Evolutionary conservation across 805 yeast genomes (phyloP).

Genomic region (Candida ovalis): DNA sequence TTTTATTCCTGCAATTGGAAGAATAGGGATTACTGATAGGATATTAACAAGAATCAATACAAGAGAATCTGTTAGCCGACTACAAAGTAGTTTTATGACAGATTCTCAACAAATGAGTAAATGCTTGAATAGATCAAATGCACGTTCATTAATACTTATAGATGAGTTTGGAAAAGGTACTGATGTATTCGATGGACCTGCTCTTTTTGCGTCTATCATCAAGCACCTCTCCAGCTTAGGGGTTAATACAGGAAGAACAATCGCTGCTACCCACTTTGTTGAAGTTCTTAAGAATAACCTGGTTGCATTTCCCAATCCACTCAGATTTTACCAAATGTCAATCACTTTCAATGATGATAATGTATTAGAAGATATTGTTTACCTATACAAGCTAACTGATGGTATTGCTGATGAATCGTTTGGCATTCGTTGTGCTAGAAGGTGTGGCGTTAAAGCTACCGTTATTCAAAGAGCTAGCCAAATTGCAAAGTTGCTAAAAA

Average conservation of each 20-base stretch:
- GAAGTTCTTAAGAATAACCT: slow-evolving; percentile 34
- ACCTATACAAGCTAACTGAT: slow-evolving; percentile 30
- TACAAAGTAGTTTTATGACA: slow-evolving; percentile 47
- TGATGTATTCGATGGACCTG: slow-evolving; percentile 42
- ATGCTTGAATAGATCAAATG: slow-evolving; percentile 38
- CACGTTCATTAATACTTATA: slow-evolving; percentile 40
- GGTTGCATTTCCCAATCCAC: slow-evolving; percentile 2
- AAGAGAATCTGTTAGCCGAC: slow-evolving; percentile 36
- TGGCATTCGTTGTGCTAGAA: slow-evolving; percentile 40
- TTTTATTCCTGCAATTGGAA: slow-evolving; percentile 50
- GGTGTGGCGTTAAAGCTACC: slow-evolving; percentile 15
- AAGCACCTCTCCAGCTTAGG: slow-evolving; percentile 21
- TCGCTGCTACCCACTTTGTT: slow-evolving; percentile 43
- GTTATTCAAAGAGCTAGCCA: slow-evolving; percentile 33
- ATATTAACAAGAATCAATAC: slow-evolving; percentile 38
- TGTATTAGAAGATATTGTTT: slow-evolving; percentile 24
- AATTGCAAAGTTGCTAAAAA: slow-evolving; percentile 17
- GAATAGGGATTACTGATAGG: slow-evolving; percentile 44
- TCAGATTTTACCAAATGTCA: slow-evolving; percentile 30
- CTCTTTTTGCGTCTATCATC: slow-evolving; percentile 39
- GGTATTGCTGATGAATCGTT: slow-evolving; percentile 34
- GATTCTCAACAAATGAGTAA: slow-evolving; percentile 36
- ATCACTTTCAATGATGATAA: slow-evolving; percentile 1
- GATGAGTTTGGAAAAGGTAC: slow-evolving; percentile 58
- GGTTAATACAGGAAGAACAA: slow-evolving; percentile 21